Evolutionary conservation across 768 basidiomycete genomes (phyloP).

Genomic region (Tephrocybe sp.): DNA sequence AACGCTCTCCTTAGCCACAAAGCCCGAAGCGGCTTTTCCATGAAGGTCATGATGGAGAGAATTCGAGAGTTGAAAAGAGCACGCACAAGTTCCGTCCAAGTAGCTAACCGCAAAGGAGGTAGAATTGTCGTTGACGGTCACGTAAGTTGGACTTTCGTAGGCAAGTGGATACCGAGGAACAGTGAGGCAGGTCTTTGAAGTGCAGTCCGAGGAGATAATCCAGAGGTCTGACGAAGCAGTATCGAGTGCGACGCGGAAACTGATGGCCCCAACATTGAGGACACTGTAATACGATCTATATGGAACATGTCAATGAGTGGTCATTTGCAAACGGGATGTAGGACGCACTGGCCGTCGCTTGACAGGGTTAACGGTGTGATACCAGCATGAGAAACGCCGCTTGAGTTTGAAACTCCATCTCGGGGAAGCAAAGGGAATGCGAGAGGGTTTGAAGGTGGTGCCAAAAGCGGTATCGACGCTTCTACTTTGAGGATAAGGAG

Average conservation of each 20-base stretch:
- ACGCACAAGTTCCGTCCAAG: slow-evolving; percentile 68
- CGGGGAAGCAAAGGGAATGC: slow-evolving; percentile 27
- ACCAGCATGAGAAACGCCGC: slow-evolving; percentile 35
- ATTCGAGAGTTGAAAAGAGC: neutral
- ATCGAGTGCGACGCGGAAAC: slow-evolving; percentile 70
- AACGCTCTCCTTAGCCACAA: slow-evolving; percentile 67
- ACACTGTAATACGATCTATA: slow-evolving; percentile 68
- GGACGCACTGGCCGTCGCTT: slow-evolving; percentile 43
- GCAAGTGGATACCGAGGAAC: slow-evolving; percentile 72
- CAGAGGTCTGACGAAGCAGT: slow-evolving; percentile 77
- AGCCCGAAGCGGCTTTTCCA: slow-evolving; percentile 60
- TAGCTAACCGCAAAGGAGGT: slow-evolving; percentile 63
- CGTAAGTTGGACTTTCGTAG: slow-evolving; percentile 68
- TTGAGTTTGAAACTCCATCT: slow-evolving; percentile 27
- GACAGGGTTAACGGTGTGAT: slow-evolving; percentile 46
- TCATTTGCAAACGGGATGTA: neutral
- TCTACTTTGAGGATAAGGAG: slow-evolving; percentile 16
- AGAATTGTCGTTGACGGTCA: slow-evolving; percentile 56
- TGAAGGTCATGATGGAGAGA: neutral
- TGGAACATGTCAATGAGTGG: slow-evolving; percentile 8
- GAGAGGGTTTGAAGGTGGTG: slow-evolving; percentile 25
- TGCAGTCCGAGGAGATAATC: slow-evolving; percentile 66
- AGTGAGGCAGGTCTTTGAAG: slow-evolving; percentile 48
- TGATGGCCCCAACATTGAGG: slow-evolving; percentile 59
- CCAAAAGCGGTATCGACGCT: slow-evolving; percentile 21